These are phyloP conservation scores for Pseudoscleropodium purum DNA, from an alignment of 225 moss, liverwort and hornwort species.

Conservation along the genomic window DNA sequence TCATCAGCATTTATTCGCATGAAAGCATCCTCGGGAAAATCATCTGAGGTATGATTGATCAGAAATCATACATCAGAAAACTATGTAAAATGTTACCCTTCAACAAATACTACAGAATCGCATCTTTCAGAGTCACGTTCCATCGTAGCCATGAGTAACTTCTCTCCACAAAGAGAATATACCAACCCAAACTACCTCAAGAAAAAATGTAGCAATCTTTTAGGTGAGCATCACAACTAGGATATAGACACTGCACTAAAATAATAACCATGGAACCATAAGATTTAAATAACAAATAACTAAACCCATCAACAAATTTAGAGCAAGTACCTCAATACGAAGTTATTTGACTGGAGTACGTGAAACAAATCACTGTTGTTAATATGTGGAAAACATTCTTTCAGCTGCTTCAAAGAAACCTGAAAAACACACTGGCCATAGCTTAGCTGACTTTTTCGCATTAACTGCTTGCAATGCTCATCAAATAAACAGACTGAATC, in stretches of 20 bases:
- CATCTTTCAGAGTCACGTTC: neutral
- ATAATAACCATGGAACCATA: neutral
- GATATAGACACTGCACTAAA: neutral
- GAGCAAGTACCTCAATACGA: conserved; percentile 12
- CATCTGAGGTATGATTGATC: neutral
- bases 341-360: conserved; percentile 18
- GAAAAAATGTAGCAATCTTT: neutral
- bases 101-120: neutral
- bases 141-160: neutral
- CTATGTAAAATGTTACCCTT: neutral
- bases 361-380: conserved; percentile 2
- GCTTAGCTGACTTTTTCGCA: neutral
- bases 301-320: neutral
- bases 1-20: neutral
- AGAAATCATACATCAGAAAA: neutral
- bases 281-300: neutral
- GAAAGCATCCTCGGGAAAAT: neutral
- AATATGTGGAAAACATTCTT: conserved; percentile 18
- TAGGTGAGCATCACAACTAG: neutral
- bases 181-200: neutral
- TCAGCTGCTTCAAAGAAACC: conserved; percentile 16
- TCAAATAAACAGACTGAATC: neutral
- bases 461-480: neutral
- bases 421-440: neutral
- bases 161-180: neutral